Evolutionary conservation across 192 early-diverging fungal genomes (phyloP).

Genomic region (Coemansia sp.): DNA sequence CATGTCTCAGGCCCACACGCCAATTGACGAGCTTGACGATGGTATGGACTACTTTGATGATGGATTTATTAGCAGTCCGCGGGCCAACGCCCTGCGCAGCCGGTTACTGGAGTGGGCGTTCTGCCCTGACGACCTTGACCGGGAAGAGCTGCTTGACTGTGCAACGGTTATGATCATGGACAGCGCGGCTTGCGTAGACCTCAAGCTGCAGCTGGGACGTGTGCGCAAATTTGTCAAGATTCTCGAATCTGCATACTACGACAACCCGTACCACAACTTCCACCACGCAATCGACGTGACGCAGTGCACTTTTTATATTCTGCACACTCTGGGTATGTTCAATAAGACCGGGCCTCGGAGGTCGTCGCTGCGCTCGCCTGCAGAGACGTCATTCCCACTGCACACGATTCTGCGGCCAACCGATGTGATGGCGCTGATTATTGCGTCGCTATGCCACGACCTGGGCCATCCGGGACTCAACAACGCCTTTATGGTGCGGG

Average conservation of each 20-base stretch:
- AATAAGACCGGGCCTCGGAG: slow-evolving; percentile 35
- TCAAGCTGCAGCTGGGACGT: slow-evolving; percentile 60
- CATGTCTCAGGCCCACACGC: not conserved
- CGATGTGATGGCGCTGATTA: slow-evolving; percentile 72
- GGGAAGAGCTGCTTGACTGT: slow-evolving; percentile 67
- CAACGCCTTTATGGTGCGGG: slow-evolving; percentile 87
- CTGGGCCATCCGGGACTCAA: slow-evolving; percentile 92
- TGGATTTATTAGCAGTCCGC: slow-evolving; percentile 35
- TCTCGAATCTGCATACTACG: slow-evolving; percentile 53
- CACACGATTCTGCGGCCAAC: slow-evolving; percentile 52
- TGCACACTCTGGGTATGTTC: slow-evolving; percentile 65
- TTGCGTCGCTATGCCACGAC: slow-evolving; percentile 79
- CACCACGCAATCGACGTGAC: slow-evolving; percentile 94
- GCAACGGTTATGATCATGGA: slow-evolving; percentile 70
- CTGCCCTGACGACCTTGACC: slow-evolving; percentile 64
- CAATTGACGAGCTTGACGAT: slow-evolving; percentile 15
- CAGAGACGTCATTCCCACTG: slow-evolving; percentile 43
- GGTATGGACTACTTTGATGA: slow-evolving; percentile 24
- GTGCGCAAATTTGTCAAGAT: slow-evolving; percentile 51
- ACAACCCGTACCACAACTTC: slow-evolving; percentile 95
- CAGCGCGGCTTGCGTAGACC: slow-evolving; percentile 58
- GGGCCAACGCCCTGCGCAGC: slow-evolving; percentile 53
- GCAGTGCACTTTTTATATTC: slow-evolving; percentile 82
- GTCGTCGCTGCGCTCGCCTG: slow-evolving; percentile 48
- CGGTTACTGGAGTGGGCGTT: slow-evolving; percentile 69